Evolutionary conservation across 75 land plant genomes (phyloP), one percentile per base, ranked within the genome.

Genomic region (Larix kaempferi): DNA sequence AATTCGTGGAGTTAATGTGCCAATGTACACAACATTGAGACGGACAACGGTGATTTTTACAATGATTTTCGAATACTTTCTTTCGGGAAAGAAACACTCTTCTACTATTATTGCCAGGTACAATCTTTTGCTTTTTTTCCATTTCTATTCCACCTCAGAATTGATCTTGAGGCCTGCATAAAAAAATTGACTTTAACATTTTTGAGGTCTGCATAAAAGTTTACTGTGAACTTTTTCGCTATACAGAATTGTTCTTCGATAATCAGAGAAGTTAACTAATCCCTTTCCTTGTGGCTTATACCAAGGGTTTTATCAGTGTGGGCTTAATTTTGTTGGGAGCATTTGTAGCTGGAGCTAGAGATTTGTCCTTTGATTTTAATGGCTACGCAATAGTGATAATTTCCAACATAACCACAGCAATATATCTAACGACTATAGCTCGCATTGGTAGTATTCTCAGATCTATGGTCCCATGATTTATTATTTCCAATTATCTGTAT

Each of bases 1-100:
- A 80, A 87, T 97, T 57, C 95, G 99, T 49, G 98, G 99, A 83
- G 99, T 97, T 39, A 97, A 87, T 84, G 99, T 97, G 81, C 99
- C 99, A 49, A 97, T 97, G 99, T 97, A 95, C 81, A 97, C 99
- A 11, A 93, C 99, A 26, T 86, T 97, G 37, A 89, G 99, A 78
- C 82, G 98, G 63, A 97, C 98, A 52, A 97, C 99, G 11, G 99
- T 97, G 17, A 84, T 94, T 16, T 97, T 97, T 59, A 97, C 98
- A 75, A 95, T 97, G 99, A 41, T 94, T 33, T 83, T 97, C 79
- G 99, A 97, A 78, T 96, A 83, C 82, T 58, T 91, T 49, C 83
- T 97, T 61, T 75, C 85, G 35, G 86, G 91, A 17, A 97, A 97
- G 74, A 89, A 76, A 63, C 94, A 97, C 78, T 85, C 99, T 26